A percentile compares a stretch with the other conserved stretches of the same genome.
Conservation (phyloP, 1,284 basidiomycete genomes). For the Trametes sp. region DNA sequence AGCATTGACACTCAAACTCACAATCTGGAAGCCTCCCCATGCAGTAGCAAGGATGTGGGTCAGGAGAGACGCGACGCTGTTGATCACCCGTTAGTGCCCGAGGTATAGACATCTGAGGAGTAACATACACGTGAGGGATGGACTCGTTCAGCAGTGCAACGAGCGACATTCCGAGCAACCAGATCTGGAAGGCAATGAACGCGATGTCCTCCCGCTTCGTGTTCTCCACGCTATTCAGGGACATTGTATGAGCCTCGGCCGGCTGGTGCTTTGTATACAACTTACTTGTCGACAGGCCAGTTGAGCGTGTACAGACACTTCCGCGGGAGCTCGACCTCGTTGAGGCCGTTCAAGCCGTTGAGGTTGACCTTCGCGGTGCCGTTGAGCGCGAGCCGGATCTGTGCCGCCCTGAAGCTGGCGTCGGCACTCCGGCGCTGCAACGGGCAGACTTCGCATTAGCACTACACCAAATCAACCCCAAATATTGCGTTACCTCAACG, state of each 20-base stretch:
- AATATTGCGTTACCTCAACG: background rate
- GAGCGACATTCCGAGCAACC: constrained; percentile 82
- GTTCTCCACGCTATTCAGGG: constrained; percentile 60
- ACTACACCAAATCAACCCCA: background rate
- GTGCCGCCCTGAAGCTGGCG: background rate
- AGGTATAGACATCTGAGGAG: background rate
- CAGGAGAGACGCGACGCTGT: constrained; percentile 66
- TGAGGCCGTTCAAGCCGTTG: constrained; percentile 49
- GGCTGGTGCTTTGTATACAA: constrained; percentile 7
- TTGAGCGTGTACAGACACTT: constrained; percentile 66
- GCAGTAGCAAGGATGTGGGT: constrained; percentile 76
- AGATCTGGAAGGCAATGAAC: constrained; percentile 80
- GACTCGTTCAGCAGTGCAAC: constrained; percentile 83
- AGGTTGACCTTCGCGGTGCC: constrained; percentile 49
- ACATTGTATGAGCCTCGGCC: background rate
- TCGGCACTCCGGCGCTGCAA: background rate
- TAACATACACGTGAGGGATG: constrained; percentile 71
- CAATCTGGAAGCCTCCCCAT: constrained; percentile 75
- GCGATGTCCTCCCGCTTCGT: constrained; percentile 80
- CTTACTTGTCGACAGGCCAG: constrained; percentile 71
- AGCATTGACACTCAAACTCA: constrained; percentile 9
- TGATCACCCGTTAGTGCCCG: background rate
- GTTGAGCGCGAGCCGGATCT: constrained; percentile 37
- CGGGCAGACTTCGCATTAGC: background rate
- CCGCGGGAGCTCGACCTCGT: constrained; percentile 48